These are phyloP conservation scores for Vitis cinerea DNA, from an alignment of 164 flowering plant species.

Conservation along the genomic window DNA sequence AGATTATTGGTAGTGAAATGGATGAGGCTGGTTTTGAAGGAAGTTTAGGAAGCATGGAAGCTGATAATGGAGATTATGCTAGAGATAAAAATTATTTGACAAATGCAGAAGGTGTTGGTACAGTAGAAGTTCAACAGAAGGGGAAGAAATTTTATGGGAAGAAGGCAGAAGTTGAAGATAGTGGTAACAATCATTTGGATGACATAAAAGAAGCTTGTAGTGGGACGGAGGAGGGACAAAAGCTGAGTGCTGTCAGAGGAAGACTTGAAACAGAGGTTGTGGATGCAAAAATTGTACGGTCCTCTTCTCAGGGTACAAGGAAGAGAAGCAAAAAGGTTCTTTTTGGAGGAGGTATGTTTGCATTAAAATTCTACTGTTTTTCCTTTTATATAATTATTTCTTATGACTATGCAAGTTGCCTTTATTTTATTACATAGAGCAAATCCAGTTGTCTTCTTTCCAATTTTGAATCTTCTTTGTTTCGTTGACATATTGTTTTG, in stretches of 20 bases:
- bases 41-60: conserved; percentile 61
- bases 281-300: conserved; percentile 25
- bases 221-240: conserved; percentile 67
- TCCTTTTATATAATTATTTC: too few relatives aligned
- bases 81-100: conserved; percentile 28
- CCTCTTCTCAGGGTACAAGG: conserved; percentile 38
- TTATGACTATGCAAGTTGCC: too few relatives aligned
- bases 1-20: conserved; percentile 28
- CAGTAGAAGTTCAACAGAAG: conserved; percentile 27
- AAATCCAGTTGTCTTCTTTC: too few relatives aligned
- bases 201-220: conserved; percentile 71
- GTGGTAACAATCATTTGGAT: conserved; percentile 37
- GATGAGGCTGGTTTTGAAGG: conserved; percentile 58
- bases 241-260: conserved; percentile 26
- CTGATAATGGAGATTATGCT: conserved; percentile 49
- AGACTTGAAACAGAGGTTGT: conserved; percentile 43
- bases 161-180: conserved; percentile 33
- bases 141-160: conserved; percentile 37
- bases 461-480: too few relatives aligned
- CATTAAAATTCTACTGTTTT: not conserved
- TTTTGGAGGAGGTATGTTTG: conserved; percentile 42
- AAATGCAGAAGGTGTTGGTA: conserved; percentile 35
- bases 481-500: too few relatives aligned
- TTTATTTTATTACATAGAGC: too few relatives aligned
- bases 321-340: conserved; percentile 54